A percentile compares a stretch with the other conserved stretches of the same genome.
These are phyloP conservation scores for Nakataea oryzae DNA, from an alignment of 2,329 filamentous ascomycete species.

Conservation along the genomic window DNA sequence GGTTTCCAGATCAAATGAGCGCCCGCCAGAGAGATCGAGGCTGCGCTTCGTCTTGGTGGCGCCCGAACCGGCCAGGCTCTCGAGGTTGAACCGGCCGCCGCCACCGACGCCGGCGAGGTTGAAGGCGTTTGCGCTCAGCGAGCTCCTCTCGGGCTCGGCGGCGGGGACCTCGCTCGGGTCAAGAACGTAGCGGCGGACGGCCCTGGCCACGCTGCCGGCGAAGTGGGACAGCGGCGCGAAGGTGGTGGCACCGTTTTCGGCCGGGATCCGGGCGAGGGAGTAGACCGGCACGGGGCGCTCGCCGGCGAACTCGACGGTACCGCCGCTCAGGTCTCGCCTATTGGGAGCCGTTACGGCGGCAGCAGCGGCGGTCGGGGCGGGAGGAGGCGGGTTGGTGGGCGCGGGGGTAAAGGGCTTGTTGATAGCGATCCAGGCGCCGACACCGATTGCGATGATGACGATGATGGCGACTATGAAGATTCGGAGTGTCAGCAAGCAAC, in stretches of 20 bases:
- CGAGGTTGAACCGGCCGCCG: constrained; percentile 7
- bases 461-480: constrained; percentile 37
- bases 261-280: constrained; percentile 13
- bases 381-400: constrained; percentile 18
- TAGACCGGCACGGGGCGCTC: constrained; percentile 11
- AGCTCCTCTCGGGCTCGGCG: constrained; percentile 1
- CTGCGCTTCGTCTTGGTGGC: background rate
- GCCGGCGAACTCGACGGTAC: constrained; percentile 12
- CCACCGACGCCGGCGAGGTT: background rate
- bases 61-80: constrained; percentile 6
- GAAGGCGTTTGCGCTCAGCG: constrained; percentile 1
- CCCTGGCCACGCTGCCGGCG: background rate
- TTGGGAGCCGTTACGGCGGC: constrained; percentile 17
- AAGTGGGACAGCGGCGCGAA: constrained; percentile 7
- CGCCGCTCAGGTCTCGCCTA: constrained; percentile 13
- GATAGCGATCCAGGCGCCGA: constrained; percentile 38
- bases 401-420: constrained; percentile 19
- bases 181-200: background rate
- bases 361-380: constrained; percentile 25
- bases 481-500: constrained; percentile 1
- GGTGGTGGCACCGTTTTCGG: constrained; percentile 5
- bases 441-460: constrained; percentile 37
- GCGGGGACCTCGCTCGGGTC: background rate
- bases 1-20: background rate
- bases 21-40: background rate